phyloP scores from a whole-genome alignment of 441 rosid species.

The Populus hybrid region DNA sequence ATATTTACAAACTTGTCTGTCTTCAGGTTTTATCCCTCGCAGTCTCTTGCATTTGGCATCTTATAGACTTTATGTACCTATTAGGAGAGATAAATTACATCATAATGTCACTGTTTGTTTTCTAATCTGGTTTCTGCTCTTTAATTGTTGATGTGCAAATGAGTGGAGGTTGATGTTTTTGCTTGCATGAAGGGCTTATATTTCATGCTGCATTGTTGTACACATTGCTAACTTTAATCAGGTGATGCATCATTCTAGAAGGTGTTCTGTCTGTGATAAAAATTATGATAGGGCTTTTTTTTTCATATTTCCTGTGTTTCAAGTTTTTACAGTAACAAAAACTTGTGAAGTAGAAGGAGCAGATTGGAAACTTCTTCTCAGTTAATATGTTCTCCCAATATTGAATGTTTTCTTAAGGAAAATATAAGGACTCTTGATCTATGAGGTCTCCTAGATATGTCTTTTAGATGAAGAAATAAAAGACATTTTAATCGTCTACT shows the following conservation, averaged over 20 bases:
- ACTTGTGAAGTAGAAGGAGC: not conserved
- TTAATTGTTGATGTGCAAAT: not conserved
- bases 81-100: not conserved
- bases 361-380: not conserved
- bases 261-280: not conserved
- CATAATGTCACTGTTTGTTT: not conserved
- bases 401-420: not conserved
- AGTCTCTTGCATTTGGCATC: not conserved
- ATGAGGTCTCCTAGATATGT: not conserved
- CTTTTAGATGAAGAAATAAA: not conserved
- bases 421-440: not conserved
- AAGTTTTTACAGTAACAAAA: not conserved
- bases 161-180: not conserved
- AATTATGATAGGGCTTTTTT: not conserved
- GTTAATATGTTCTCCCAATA: not conserved
- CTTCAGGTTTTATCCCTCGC: not conserved
- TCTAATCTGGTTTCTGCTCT: not conserved
- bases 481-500: not conserved
- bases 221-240: not conserved
- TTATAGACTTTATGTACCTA: not conserved
- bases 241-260: not conserved
- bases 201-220: conserved; percentile 2
- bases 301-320: not conserved
- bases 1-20: not conserved
- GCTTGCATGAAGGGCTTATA: not conserved